phyloP scores from a whole-genome alignment of 495 filamentous ascomycete species.

The Penicillium chermesinum region DNA sequence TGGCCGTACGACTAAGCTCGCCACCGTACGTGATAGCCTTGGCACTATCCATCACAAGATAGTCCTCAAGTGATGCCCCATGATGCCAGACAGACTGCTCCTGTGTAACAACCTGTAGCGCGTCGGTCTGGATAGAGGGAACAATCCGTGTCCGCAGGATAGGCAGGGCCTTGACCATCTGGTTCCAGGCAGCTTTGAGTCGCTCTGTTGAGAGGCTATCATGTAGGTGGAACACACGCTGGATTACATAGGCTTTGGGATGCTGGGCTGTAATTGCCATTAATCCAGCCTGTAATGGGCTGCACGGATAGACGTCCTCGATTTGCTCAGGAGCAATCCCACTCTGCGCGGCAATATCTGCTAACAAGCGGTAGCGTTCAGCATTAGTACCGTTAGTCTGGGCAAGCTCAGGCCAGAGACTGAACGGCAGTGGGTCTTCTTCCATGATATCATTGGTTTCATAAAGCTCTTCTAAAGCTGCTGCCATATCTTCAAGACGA shows the following conservation, averaged over 20 bases:
- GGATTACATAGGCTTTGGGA: background rate
- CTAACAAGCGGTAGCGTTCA: no score
- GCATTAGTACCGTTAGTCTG: no score
- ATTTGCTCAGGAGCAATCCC: constrained; percentile 20
- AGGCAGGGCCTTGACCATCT: background rate
- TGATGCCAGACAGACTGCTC: background rate
- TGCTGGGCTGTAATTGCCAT: constrained; percentile 28
- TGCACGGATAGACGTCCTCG: constrained; percentile 52
- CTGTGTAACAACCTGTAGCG: background rate
- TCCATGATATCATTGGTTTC: no score
- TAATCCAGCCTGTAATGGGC: constrained; percentile 50
- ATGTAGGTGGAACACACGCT: background rate
- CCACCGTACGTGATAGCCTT: background rate
- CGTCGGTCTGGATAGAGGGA: background rate
- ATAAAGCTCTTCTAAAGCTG: no score
- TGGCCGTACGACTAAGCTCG: background rate
- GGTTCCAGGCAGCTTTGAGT: background rate
- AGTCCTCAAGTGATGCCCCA: background rate
- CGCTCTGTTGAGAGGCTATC: background rate
- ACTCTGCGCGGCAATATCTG: constrained; percentile 4
- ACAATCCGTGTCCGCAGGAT: background rate
- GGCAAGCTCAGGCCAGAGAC: no score
- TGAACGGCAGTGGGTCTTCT: no score
- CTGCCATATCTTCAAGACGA: background rate
- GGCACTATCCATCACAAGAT: background rate